phyloP scores from a whole-genome alignment of 2,329 filamentous ascomycete species.

The Xylariaceae sp. region DNA sequence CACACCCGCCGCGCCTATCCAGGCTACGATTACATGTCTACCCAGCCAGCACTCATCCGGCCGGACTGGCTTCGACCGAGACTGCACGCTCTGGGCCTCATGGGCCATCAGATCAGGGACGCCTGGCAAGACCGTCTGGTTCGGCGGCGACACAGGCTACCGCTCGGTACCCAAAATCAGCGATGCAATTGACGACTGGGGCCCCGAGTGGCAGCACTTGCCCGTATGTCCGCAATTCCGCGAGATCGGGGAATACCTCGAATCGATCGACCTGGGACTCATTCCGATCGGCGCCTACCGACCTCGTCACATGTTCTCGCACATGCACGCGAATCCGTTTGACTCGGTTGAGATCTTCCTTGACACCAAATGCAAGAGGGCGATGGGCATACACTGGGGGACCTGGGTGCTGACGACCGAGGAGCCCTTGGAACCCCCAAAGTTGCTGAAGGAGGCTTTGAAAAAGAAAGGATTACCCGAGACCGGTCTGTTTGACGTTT shows the following conservation, averaged over 20 bases:
- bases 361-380: slow-evolving; percentile 71
- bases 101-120: slow-evolving; percentile 69
- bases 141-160: slow-evolving; percentile 89
- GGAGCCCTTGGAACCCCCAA: slow-evolving; percentile 77
- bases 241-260: slow-evolving; percentile 71
- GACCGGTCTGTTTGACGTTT: slow-evolving; percentile 72
- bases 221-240: slow-evolving; percentile 79
- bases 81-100: slow-evolving; percentile 77
- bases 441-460: slow-evolving; percentile 65
- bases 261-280: slow-evolving; percentile 84
- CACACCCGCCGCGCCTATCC: slow-evolving; percentile 47
- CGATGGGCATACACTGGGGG: slow-evolving; percentile 90
- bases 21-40: slow-evolving; percentile 68
- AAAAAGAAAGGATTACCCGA: slow-evolving; percentile 60
- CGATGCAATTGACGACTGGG: slow-evolving; percentile 62
- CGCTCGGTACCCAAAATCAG: slow-evolving; percentile 63
- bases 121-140: slow-evolving; percentile 69
- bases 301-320: slow-evolving; percentile 65
- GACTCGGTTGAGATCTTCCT: slow-evolving; percentile 86
- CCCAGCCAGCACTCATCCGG: slow-evolving; percentile 80
- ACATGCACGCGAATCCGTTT: slow-evolving; percentile 79
- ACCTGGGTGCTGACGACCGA: slow-evolving; percentile 83
- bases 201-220: slow-evolving; percentile 56
- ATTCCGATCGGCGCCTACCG: slow-evolving; percentile 91
- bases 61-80: slow-evolving; percentile 62